Base-by-base conservation (phyloP, 176 grass and related monocot species). In the Oryza longistaminata region DNA sequence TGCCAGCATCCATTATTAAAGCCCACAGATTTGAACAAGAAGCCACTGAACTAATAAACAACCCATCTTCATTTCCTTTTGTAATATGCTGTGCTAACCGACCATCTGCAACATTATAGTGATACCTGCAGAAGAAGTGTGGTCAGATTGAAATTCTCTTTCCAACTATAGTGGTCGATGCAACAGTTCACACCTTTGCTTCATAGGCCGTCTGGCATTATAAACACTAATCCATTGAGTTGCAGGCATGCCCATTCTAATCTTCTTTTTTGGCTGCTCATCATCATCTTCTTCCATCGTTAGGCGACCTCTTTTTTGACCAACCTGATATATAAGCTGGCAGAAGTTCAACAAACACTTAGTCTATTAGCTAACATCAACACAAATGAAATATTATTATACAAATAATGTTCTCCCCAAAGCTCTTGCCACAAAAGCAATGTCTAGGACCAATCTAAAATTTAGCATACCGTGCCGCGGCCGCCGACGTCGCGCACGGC, bases 1-100 rank as follows among this genome's bases (percentile, higher is more conserved):
- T 97, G 81, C 92, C 95, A 82, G 90, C 95, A 86, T 97, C 95
- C 95, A 97, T 97, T 88, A 94, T 97, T 85, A 97, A 74, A 79
- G 95, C 95, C 92, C 95, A 97, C 44, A 97, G 75, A 75, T 97
- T 93, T 85, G 92, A 74, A 81, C 90, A 91, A 91, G 90, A 94
- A 69, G 95, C 88, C 42, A 97, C 90, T 10, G 95, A 94, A 74
- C 92, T 95, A 81, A 97, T 93, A 85, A 90, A 94, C 21, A 97
- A 90, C 27, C 92, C 95, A 91, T 93, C 92, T 78, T 94, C 92
- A 76, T 94, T 94, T 88, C 95, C 95, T 88, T 91, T 97, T 46
- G 86, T 50, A 76, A 95, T 88, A 86, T 97, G 92, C 25, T 97
- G 95, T 67, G 84, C 50, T 74, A 97, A 73, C 71, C 95, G 93